These are phyloP conservation scores for Eucalyptus curtisii DNA, from an alignment of 345 rosid genomes.

Conservation along the genomic window DNA sequence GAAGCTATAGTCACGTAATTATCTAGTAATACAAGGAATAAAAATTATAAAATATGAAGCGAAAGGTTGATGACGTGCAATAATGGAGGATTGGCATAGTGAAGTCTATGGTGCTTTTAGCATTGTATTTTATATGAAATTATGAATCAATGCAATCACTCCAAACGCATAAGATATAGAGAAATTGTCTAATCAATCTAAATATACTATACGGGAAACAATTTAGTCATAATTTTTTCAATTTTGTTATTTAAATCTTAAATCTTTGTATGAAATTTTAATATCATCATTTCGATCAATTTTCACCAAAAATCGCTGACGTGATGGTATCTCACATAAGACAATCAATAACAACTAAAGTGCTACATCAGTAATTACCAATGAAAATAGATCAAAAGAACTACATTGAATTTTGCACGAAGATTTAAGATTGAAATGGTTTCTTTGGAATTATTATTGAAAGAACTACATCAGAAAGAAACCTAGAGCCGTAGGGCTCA, in stretches of 20 bases:
- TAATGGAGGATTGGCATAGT: background rate
- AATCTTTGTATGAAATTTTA: fast-evolving
- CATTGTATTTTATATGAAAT: too few relatives aligned
- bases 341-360: too few relatives aligned
- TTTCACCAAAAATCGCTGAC: fast-evolving
- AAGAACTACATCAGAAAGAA: too few relatives aligned
- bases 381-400: too few relatives aligned
- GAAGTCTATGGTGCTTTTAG: background rate
- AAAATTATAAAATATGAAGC: background rate
- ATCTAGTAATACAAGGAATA: background rate
- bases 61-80: background rate
- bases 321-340: too few relatives aligned
- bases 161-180: background rate
- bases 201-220: fast-evolving
- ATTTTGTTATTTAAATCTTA: background rate
- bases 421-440: too few relatives aligned
- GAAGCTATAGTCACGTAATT: background rate
- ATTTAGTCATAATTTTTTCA: fast-evolving
- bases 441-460: too few relatives aligned
- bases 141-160: background rate
- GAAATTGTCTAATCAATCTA: too few relatives aligned
- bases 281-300: fast-evolving
- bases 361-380: too few relatives aligned
- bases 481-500: too few relatives aligned
- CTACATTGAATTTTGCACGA: too few relatives aligned